Evolutionary conservation across 345 rosid genomes (phyloP), one percentile per base, ranked within the genome.

Genomic region (Turritis glabra): DNA sequence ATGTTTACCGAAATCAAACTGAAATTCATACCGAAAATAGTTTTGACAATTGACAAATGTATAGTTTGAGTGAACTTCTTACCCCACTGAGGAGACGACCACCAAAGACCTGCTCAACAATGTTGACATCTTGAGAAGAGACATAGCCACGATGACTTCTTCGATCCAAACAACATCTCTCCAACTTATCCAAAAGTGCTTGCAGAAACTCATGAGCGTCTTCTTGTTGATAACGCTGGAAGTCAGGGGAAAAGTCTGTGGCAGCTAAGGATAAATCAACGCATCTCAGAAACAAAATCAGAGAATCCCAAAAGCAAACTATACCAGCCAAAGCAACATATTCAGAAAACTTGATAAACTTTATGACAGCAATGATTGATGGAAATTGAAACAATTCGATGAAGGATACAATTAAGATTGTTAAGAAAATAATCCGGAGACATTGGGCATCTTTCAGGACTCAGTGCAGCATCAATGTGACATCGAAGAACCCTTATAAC

Each of bases 161-260:
- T 18, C 77, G 74, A 64, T 85, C 75, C 59, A 85, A 64, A 83
- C 87, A 85, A 33, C 94, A 84, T 33, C 75, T 77, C 75, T 90
- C 93, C 18, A 92, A 84, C 78, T 82, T 87, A 73, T 90, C 92
- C 71, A 92, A 77, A 73, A 92, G 75, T 48, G 89, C 85, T 14
- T 88, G 94, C 32, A 90, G 88, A 70, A 88, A 90, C 78, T 92
- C 97, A 57, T 92, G 97, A 7, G 97, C 97, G 70, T 92, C 97
- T 80, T 92, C 92, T 83, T 90, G 97, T 59, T 87, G 92, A 47
- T 78, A 74, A 74, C 80, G 80, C 43, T 21, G 75, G 67, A 91
- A 91, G 77, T 61, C 68, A 22, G 90, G 72, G 12, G 93, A 85
- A 77, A 91, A 83, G 25, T 80, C 92, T 89, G 48, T 72, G 67